Conservation (phyloP, 305 asterid species). For the Fraxinus velutina region DNA sequence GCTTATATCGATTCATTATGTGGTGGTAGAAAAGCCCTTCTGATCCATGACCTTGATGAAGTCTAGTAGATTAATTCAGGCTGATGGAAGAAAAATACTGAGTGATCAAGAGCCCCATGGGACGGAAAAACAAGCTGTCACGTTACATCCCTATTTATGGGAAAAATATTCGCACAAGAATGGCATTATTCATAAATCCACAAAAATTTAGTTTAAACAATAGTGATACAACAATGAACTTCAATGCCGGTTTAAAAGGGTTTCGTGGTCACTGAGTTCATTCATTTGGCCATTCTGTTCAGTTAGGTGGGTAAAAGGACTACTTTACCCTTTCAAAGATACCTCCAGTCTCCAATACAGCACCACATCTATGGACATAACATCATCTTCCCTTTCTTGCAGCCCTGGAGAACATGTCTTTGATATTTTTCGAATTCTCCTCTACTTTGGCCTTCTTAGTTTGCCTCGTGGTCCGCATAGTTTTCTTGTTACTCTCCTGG, state of each 20-base stretch:
- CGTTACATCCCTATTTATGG: neutral
- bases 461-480: conserved; percentile 36
- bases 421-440: conserved; percentile 70
- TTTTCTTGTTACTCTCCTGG: conserved; percentile 56
- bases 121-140: too few species aligned
- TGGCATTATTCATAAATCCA: neutral
- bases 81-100: neutral
- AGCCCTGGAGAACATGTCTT: conserved; percentile 82
- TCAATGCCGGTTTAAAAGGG: neutral
- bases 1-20: too few species aligned
- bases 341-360: neutral
- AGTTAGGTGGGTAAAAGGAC: neutral
- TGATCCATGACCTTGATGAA: neutral
- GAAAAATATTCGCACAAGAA: neutral
- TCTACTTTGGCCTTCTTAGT: conserved; percentile 75
- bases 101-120: neutral
- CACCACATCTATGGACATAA: neutral
- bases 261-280: neutral
- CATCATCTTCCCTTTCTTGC: conserved; percentile 41
- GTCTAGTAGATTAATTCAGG: neutral
- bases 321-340: neutral
- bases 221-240: neutral
- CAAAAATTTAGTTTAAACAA: neutral
- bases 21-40: too few species aligned
- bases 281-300: neutral